A percentile compares a stretch with the other conserved stretches of the same genome.
phyloP scores from a whole-genome alignment of 139 green algal species.

The Picochlorum sp. region DNA sequence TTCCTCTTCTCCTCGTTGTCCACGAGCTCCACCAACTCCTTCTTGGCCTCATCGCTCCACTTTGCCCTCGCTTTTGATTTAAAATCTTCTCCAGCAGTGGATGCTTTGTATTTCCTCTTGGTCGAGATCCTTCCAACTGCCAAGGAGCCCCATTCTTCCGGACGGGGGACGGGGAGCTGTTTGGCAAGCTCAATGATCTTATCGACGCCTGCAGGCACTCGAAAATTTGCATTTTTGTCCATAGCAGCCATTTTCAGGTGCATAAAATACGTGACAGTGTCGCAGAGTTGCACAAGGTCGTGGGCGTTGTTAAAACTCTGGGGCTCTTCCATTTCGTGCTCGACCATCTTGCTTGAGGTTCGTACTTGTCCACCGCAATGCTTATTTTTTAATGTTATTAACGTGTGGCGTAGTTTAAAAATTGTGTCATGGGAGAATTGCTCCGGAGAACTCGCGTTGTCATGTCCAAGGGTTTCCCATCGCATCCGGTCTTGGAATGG shows the following conservation, averaged over 20 bases:
- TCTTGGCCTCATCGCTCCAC: constrained; percentile 17
- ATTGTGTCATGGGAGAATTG: too few relatives aligned
- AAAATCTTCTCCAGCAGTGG: not conserved
- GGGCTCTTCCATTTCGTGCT: not conserved
- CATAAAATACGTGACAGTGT: constrained; percentile 7
- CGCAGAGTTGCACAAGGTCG: not conserved
- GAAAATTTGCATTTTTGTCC: constrained; percentile 3
- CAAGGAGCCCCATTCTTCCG: constrained; percentile 6
- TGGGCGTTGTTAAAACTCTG: constrained; percentile 4
- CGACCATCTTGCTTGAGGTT: not conserved
- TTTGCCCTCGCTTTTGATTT: not conserved
- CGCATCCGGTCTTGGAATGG: too few relatives aligned
- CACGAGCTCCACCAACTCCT: constrained; percentile 21
- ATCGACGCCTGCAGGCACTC: not conserved
- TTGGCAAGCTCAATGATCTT: constrained; percentile 5
- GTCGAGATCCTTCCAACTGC: constrained; percentile 1
- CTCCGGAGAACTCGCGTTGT: too few relatives aligned
- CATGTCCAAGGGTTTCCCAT: too few relatives aligned
- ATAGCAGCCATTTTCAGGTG: not conserved
- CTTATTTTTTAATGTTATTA: too few relatives aligned
- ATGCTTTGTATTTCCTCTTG: constrained; percentile 3
- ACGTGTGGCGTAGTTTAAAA: too few relatives aligned
- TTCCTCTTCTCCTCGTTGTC: constrained; percentile 20
- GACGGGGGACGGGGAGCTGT: constrained; percentile 1
- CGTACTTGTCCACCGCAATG: too few relatives aligned